Evolutionary conservation across 1,284 basidiomycete species (phyloP), one percentile per base, ranked within the genome.

Genomic region (Phlebopus sp.): DNA sequence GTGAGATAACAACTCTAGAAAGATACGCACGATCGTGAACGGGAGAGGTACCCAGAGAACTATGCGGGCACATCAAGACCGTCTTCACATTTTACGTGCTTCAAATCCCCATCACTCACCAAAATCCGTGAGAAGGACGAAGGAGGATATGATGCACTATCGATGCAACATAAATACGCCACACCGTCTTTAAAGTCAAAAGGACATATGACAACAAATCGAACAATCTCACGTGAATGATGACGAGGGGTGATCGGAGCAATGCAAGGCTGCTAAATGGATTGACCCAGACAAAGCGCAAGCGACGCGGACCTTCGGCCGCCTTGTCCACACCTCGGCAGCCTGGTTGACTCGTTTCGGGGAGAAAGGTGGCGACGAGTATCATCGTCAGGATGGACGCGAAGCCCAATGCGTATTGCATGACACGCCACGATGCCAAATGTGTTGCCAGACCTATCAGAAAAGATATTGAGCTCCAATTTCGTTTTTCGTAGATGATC

Each of bases 371-470:
- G 15, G 27, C 47, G 14, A 45, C 15, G 5, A 39, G 27, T 25
- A 18, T 8, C 27, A 46, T 29, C 14, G 34, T 38, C 13, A 49
- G 8, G 1, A 40, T 17, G 5, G 36, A 37, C 31, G 36, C 36
- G n/a, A 50, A 5, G 19, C 37, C 46, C 11, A 51, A 29, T 5
- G 25, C 30, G 29, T 13, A 38, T 37, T 51, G 49, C 34, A 51
- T 35, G 5, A 66, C 55, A 37, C 71, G 62, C 74, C 74, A 75
- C 1, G 68, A 55, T 23, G 49, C 49, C 40, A 58, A 69, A 30
- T 69, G 59, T 2, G 71, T 59, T 0, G 62, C 61, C 7, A 64
- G 11, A 3, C 69, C 71, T 18, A 70, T 59, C 5, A 57, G n/a
- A 55, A 37, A 36, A 21, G n/a, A 39, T 21, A 13, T 27, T 17